A percentile compares a stretch with the other conserved stretches of the same genome.
These are phyloP conservation scores for Warburgia ugandensis DNA, from an alignment of 164 flowering plant genomes.

Conservation along the genomic window DNA sequence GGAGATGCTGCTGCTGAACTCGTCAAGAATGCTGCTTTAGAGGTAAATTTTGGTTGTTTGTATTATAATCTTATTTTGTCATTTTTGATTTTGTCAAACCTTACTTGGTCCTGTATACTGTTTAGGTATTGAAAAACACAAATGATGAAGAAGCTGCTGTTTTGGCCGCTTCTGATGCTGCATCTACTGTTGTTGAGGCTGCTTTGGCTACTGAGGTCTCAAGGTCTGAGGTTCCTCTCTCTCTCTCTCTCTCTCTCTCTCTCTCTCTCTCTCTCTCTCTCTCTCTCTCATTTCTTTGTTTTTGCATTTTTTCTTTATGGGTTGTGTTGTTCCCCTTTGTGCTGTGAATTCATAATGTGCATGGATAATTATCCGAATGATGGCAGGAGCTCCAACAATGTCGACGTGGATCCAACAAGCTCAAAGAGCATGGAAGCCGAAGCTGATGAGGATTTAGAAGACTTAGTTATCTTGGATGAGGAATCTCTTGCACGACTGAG, in stretches of 20 bases:
- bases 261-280: too few relatives aligned
- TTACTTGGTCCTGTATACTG: conserved; percentile 5
- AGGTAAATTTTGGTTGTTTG: conserved; percentile 33
- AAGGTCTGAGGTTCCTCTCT: conserved; percentile 35
- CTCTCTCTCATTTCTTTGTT: too few relatives aligned
- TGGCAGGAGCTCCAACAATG: conserved; percentile 37
- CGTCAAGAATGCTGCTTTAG: conserved; percentile 80
- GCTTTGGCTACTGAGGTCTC: conserved; percentile 67
- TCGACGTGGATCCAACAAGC: conserved; percentile 24
- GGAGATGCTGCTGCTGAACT: conserved; percentile 96
- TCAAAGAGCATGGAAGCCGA: conserved; percentile 31
- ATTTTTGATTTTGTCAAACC: background rate
- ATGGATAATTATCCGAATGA: conserved; percentile 3
- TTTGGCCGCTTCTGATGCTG: conserved; percentile 84
- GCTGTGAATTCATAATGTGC: too few relatives aligned
- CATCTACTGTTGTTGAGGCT: conserved; percentile 86
- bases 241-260: too few relatives aligned
- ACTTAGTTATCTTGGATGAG: conserved; percentile 46
- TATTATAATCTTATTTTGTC: background rate
- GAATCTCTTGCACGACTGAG: conserved; percentile 59
- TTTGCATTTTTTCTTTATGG: background rate
- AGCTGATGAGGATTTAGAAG: conserved; percentile 55
- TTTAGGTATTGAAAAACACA: conserved; percentile 53
- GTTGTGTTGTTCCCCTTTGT: too few relatives aligned
- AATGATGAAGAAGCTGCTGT: conserved; percentile 84